Evolutionary conservation across 1,284 basidiomycete genomes (phyloP).

Genomic region (Thecaphora thlaspeos): DNA sequence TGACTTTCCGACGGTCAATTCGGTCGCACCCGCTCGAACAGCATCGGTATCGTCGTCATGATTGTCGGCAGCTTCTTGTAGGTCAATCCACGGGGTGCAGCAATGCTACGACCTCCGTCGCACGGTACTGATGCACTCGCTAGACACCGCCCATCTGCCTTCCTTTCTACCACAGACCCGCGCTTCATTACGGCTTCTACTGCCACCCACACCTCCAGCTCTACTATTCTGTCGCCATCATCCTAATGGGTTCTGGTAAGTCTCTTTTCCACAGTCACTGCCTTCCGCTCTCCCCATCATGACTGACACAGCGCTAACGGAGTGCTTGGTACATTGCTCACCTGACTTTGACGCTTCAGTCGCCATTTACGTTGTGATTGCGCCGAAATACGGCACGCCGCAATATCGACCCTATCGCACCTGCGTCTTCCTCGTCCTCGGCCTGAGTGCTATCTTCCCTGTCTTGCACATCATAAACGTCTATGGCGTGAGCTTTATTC

Average conservation of each 20-base stretch:
- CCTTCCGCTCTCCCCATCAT: too few species aligned
- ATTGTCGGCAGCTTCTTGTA: slow-evolving; percentile 79
- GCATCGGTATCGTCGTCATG: slow-evolving; percentile 63
- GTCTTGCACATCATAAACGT: slow-evolving; percentile 66
- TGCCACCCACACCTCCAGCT: slow-evolving; percentile 45
- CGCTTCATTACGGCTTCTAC: slow-evolving; percentile 53
- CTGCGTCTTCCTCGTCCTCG: slow-evolving; percentile 75
- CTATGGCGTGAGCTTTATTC: slow-evolving; percentile 49
- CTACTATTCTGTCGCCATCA: slow-evolving; percentile 61
- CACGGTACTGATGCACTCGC: slow-evolving; percentile 2
- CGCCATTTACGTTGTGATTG: slow-evolving; percentile 74
- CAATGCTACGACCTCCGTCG: neutral
- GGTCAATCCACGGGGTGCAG: slow-evolving; percentile 47
- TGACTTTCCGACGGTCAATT: too few species aligned
- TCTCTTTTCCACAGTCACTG: too few species aligned
- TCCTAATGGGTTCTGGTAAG: slow-evolving; percentile 61
- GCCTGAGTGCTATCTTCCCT: slow-evolving; percentile 72
- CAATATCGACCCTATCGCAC: slow-evolving; percentile 76
- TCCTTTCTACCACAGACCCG: slow-evolving; percentile 10
- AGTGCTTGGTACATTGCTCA: too few species aligned
- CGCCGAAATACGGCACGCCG: slow-evolving; percentile 74
- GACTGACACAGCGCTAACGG: too few species aligned
- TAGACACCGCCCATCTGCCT: too few species aligned
- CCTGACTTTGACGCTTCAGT: slow-evolving; percentile 60
- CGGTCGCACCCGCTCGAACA: too few species aligned